Evolutionary conservation across 805 yeast species (phyloP), one percentile per base, ranked within the genome.

Genomic region (Candida insectalens): DNA sequence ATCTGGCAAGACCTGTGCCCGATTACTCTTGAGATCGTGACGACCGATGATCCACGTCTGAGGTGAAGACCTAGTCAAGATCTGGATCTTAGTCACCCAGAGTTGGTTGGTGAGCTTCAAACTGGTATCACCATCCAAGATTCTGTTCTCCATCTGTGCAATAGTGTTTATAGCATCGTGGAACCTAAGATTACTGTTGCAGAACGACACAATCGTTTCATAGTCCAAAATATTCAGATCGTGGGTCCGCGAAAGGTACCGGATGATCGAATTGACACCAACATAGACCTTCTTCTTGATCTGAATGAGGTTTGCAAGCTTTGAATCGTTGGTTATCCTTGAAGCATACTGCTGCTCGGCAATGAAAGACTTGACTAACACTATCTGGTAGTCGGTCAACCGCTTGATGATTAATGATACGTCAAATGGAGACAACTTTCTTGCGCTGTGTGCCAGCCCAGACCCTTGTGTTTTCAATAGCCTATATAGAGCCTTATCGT

Each of bases 21-120:
- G 34, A 5, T 42, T 39, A 4, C 38, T 38, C 15, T 41, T 43
- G 9, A 46, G 29, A 21, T 36, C 35, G 28, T 42, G 44, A 2
- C 54, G 43, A 28, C 40, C 42, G 2, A 56, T 29, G 5, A 27
- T 31, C 59, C 60, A 56, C 4, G 43, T 40, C 18, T 41, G 35
- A 4, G 45, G 45, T 22, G 38, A 39, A 1, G 54, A 49, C 13
- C 43, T 37, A 8, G 55, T 46, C 6, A 50, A 36, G 5, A 54
- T 30, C 19, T 42, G 39, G 22, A 57, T 32, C 31, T 51, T 50
- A 9, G 33, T 27, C 2, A 36, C 32, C 57, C 57, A 53, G 5
- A 55, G 21, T 3, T 31, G 25, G 29, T 50, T 55, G 3, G 53
- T 44, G 27, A 50, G 25, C 12, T 31, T 20, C 9, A 43, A 32